Base-by-base conservation (phyloP, 495 filamentous ascomycete genomes). In the Talaromyces thailandensis region DNA sequence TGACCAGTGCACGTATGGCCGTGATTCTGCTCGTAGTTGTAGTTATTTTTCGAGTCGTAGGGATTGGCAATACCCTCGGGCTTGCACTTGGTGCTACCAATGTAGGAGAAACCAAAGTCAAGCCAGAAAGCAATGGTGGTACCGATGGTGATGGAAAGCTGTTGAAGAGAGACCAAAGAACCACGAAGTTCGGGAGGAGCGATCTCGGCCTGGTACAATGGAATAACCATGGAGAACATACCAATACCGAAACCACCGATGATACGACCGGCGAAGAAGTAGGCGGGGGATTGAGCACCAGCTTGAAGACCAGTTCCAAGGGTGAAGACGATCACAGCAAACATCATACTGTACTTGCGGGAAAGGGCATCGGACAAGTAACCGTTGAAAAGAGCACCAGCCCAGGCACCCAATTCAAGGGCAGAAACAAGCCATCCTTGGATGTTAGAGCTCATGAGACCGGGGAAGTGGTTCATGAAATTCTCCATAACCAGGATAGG, bases 141-240 rank as follows among this genome's bases (percentile, higher is more conserved):
- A 55, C 81, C 87, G 86, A 89, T 90, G 28, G 87, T 91, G 62
- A 92, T 91, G 9, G 89, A 88, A 82, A 88, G 90, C 71, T 91
- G 88, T 69, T 91, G 88, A 5, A 88, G 75, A 28, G 83, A 85
- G 25, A 91, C 87, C 23, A 92, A 82, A 18, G 88, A 82, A 43
- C 89, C 89, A 64, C 89, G 84, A 63, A 88, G 87, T 68, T 88
- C 85, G 65, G 88, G 87, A 25, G 85, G 88, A 4, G 88, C 86
- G 64, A 92, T 85, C 73, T 92, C 89, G 56, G 87, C 79, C 66
- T 88, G 86, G 71, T 91, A 91, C 18, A 91, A 91, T 82, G 71
- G 71, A n/a, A 69, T 69, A 21, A 73, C 65, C 65, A 70, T 69
- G 31, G 70, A 70, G 24, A 83, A 81, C 75, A 92, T 90, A 57